Evolutionary conservation across 2,329 filamentous ascomycete genomes (phyloP), one percentile per base, ranked within the genome.

Genomic region (Fusarium gaditjirri): DNA sequence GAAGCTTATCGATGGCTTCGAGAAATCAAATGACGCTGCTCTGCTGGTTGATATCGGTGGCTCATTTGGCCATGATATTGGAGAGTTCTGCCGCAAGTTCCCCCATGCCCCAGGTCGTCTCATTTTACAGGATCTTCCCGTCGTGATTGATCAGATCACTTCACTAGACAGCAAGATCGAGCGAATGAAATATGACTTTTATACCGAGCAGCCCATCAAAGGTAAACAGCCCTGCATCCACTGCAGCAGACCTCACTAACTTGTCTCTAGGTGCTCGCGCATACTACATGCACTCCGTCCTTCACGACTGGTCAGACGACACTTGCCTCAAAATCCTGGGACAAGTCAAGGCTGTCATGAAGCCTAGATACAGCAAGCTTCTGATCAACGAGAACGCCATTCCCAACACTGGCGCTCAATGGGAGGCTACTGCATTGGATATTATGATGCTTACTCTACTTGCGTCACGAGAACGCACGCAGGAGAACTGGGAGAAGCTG

Each of bases 111-210:
- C 82, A 0, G 86, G 86, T 5, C 77, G 80, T 8, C 74, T 88
- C 5, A 75, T 88, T 2, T 77, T 88, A 0, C 85, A 89, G 70
- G 87, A 89, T 66, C 77, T 85, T 10, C 80, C 82, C 0, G 75
- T 79, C 6, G 83, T 87, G 10, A 80, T 84, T 27, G 69, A 61
- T 11, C 75, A 81, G 54, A 78, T 80, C 25, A 62, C 75, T 27
- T 66, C 77, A 5, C 71, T 83, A 0, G 76, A 80, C 42, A 17
- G 27, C 1, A 61, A 57, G 7, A 81, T 84, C 41, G 75, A 80
- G 56, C 61, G 70, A 8, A 81, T 86, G 79, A 75, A 74, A 5
- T 80, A 87, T 63, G 83, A 87, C 67, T 87, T 87, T 61, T 82
- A 83, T 61, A 83, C 78, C 0, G 80, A 83, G 50, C 84, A 87